phyloP scores from a whole-genome alignment of 2,329 filamentous ascomycete species.

The Fusarium napiforme region DNA sequence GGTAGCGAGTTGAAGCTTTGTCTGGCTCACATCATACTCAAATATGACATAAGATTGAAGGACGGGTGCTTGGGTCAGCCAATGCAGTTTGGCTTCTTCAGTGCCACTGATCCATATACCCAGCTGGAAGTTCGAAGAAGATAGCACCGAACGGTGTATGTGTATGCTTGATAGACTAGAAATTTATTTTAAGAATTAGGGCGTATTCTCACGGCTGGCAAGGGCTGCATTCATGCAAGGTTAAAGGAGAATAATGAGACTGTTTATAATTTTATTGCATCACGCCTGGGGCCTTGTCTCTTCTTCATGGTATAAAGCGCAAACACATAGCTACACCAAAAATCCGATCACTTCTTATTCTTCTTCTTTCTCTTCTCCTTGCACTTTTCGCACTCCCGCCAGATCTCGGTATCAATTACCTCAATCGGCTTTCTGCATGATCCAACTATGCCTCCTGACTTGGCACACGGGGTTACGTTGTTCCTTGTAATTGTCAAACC shows the following conservation, averaged over 20 bases:
- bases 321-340: background rate
- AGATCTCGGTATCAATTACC: background rate
- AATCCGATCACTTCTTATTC: background rate
- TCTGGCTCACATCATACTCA: background rate
- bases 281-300: accelerated
- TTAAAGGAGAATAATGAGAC: accelerated
- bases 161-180: background rate
- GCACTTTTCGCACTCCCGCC: background rate
- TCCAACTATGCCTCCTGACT: background rate
- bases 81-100: background rate
- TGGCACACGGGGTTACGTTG: too few species aligned
- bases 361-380: background rate
- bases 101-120: background rate
- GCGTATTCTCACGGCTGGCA: accelerated
- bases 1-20: background rate
- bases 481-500: background rate
- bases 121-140: background rate
- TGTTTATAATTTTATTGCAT: background rate
- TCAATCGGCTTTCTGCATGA: background rate
- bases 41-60: background rate
- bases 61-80: background rate
- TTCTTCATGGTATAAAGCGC: accelerated
- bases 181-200: accelerated
- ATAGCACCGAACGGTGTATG: accelerated
- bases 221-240: background rate